Conservation (phyloP, 2,329 filamentous ascomycete species). For the Scedosporium dehoogii region DNA sequence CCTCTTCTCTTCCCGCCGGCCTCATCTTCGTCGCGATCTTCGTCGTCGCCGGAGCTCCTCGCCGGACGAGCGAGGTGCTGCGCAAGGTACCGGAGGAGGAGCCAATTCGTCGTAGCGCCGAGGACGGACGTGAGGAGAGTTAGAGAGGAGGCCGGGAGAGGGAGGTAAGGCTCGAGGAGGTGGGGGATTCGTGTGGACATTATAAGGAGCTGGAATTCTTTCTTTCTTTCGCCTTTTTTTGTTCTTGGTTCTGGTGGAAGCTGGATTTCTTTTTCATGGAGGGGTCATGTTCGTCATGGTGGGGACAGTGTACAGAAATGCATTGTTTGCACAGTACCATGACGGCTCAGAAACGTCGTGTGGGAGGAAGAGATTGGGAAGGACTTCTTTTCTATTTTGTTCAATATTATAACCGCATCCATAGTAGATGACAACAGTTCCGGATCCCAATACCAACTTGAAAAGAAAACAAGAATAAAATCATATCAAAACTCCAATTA, state of each 20-base stretch:
- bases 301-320: not conserved
- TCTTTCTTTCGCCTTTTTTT: not conserved
- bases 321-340: too few relatives aligned
- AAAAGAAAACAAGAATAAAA: too few relatives aligned
- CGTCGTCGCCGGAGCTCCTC: constrained; percentile 4
- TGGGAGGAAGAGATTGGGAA: too few relatives aligned
- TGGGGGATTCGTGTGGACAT: constrained; percentile 49
- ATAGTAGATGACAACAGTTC: too few relatives aligned
- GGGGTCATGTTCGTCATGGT: not conserved
- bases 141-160: constrained; percentile 49
- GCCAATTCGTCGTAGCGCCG: constrained; percentile 56
- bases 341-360: not conserved
- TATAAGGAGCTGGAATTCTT: not conserved
- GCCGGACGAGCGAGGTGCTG: constrained; percentile 25
- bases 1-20: not conserved
- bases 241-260: not conserved
- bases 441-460: too few relatives aligned
- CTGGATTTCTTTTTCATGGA: not conserved
- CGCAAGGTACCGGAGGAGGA: constrained; percentile 46
- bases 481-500: too few relatives aligned
- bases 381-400: too few relatives aligned
- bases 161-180: constrained; percentile 54
- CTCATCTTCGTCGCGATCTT: not conserved
- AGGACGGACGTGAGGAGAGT: constrained; percentile 59
- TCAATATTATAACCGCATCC: too few relatives aligned